These are phyloP conservation scores for Ammopiptanthus mongolicus DNA, from an alignment of 306 rosid genomes.

Conservation along the genomic window DNA sequence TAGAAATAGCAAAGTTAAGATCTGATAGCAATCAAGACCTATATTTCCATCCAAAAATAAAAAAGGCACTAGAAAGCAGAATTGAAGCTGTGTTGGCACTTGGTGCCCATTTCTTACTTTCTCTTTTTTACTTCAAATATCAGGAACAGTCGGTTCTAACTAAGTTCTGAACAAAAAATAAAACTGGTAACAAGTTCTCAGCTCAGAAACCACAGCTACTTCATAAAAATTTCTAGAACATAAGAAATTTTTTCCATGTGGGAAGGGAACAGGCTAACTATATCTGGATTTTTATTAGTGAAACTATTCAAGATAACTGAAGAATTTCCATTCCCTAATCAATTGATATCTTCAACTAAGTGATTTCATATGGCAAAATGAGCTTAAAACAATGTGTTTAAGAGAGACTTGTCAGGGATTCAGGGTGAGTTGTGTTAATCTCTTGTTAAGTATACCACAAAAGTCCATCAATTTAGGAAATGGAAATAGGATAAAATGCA, in stretches of 20 bases:
- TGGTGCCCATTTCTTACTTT: background rate
- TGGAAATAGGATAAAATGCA: conserved; percentile 18
- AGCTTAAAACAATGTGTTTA: background rate
- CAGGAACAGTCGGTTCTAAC: background rate
- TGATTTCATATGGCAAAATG: background rate
- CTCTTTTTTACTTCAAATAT: background rate
- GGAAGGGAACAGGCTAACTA: background rate
- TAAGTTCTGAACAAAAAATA: background rate
- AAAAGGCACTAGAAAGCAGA: background rate
- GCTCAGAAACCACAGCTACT: background rate
- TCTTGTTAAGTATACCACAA: conserved; percentile 19
- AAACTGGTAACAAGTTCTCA: background rate
- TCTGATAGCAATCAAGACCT: background rate
- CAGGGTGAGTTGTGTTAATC: conserved; percentile 10
- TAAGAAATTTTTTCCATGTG: background rate
- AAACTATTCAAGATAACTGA: too few species aligned
- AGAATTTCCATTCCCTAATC: background rate
- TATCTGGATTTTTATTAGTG: too few species aligned
- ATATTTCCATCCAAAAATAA: background rate
- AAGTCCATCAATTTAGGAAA: conserved; percentile 18
- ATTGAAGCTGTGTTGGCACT: background rate
- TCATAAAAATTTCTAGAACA: background rate
- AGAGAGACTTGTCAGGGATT: conserved; percentile 13
- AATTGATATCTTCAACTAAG: background rate
- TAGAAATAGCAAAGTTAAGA: background rate